phyloP scores from a whole-genome alignment of 2,329 filamentous ascomycete species.

The Metarhizium humberi region DNA sequence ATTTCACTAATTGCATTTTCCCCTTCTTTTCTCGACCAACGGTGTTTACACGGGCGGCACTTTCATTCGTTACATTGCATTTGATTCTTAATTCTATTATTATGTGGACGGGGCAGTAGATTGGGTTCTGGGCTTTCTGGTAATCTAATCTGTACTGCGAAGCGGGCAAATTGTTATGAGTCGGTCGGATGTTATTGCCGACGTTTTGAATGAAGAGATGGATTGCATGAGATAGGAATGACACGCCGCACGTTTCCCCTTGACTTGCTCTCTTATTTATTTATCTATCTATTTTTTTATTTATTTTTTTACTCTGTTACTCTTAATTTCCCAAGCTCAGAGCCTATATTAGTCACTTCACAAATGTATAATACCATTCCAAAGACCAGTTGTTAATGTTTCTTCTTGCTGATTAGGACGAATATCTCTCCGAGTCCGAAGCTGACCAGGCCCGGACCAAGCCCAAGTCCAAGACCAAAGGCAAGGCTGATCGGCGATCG shows the following conservation, averaged over 20 bases:
- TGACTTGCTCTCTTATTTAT: neutral
- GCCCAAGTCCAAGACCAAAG: conserved; percentile 18
- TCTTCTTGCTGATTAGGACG: conserved; percentile 21
- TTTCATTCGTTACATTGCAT: neutral
- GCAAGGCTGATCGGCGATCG: conserved; percentile 30
- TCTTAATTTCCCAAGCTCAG: neutral
- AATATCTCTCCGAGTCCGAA: conserved; percentile 20
- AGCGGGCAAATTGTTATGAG: conserved; percentile 10
- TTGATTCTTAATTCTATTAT: conserved; percentile 8
- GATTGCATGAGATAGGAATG: conserved; percentile 32
- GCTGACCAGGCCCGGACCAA: conserved; percentile 20
- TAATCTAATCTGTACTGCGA: neutral
- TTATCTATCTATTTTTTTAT: neutral
- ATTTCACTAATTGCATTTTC: conserved; percentile 55
- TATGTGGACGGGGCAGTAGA: neutral
- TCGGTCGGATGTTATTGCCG: conserved; percentile 16
- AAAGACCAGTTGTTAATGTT: conserved; percentile 23
- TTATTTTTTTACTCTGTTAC: neutral
- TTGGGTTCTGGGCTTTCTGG: neutral
- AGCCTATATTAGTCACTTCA: neutral
- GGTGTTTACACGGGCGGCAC: conserved; percentile 1
- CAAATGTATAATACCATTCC: conserved; percentile 14
- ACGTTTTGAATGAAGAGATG: conserved; percentile 14
- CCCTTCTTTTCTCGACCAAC: conserved; percentile 13
- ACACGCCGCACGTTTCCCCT: conserved; percentile 23